Evolutionary conservation across 148 eudicot species (phyloP), one percentile per base, ranked within the genome.

Genomic region (Fagopyrum esculentum): DNA sequence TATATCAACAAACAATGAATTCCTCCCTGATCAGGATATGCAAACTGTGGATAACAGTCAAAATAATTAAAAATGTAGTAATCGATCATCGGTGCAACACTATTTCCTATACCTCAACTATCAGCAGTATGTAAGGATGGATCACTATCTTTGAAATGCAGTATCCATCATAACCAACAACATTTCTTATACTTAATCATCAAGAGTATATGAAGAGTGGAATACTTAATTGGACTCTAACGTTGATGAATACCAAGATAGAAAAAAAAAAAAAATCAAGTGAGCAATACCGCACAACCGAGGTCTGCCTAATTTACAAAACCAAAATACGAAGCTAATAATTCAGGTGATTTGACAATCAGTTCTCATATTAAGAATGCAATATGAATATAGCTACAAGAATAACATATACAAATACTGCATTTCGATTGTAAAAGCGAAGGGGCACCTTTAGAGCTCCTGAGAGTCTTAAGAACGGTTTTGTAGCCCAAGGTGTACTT

Each of bases 401-500:
- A 35, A 35, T 35, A 35, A 35, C 3, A 35, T 35, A 35, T 35
- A 35, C 40, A 35, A 35, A 35, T 35, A 35, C 40, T 35, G 40
- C 2, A 35, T 35, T 35, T 35, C 40, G 1, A 1, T 1, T 35
- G 40, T 0, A 35, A 35, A 35, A 35, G 40, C 3, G 40, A 44
- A 56, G 49, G 5, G 6, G 6, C 15, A 87, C 91, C 91, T 79
- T 86, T 85, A 48, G 89, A 85, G 77, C n/a, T 82, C 75, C 91
- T 80, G 77, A 87, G 84, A 9, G 91, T 83, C 73, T 87, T 80
- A 57, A 87, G 88, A 11, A 87, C 88, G 12, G 88, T 87, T 71
- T 85, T 87, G 88, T 87, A 87, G 0, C 90, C 88, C 6, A 87
- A 75, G 26, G 90, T 85, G 80, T 73, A 87, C 35, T 85, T 87